Evolutionary conservation across 805 yeast species (phyloP).

Genomic region (Candida michaelii): DNA sequence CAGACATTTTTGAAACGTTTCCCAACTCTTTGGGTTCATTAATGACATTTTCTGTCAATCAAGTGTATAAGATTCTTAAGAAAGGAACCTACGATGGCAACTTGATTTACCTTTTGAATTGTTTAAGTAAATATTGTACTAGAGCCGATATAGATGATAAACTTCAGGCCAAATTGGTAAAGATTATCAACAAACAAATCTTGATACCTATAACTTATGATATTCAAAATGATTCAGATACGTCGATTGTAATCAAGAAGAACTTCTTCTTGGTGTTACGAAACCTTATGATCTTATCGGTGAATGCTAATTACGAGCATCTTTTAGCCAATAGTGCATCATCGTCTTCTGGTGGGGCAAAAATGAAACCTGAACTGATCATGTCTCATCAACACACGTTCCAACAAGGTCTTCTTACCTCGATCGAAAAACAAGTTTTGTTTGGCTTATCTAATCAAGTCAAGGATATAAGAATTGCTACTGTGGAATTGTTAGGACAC

Average conservation of each 20-base stretch:
- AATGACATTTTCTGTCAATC: conserved; percentile 32
- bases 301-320: conserved; percentile 37
- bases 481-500: conserved; percentile 35
- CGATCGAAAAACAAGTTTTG: conserved; percentile 30
- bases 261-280: conserved; percentile 33
- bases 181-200: conserved; percentile 31
- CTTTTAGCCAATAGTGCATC: conserved; percentile 37
- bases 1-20: conserved; percentile 36
- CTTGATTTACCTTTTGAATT: conserved; percentile 30
- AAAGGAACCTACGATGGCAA: conserved; percentile 28
- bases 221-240: conserved; percentile 16
- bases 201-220: conserved; percentile 20
- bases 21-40: conserved; percentile 39
- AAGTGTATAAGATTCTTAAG: conserved; percentile 40
- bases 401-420: conserved; percentile 28
- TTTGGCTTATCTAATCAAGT: conserved; percentile 32
- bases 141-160: conserved; percentile 42
- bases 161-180: conserved; percentile 33
- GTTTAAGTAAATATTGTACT: conserved; percentile 34
- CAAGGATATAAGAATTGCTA: conserved; percentile 37
- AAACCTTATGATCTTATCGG: conserved; percentile 32
- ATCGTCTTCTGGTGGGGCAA: conserved; percentile 34
- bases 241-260: conserved; percentile 24
- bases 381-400: conserved; percentile 41
- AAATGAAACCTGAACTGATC: conserved; percentile 42